Percentiles rank a stretch among this genome's conserved stretches.
These are phyloP conservation scores for Vitis hybrid DNA, from an alignment of 177 flowering plant species.

Conservation along the genomic window DNA sequence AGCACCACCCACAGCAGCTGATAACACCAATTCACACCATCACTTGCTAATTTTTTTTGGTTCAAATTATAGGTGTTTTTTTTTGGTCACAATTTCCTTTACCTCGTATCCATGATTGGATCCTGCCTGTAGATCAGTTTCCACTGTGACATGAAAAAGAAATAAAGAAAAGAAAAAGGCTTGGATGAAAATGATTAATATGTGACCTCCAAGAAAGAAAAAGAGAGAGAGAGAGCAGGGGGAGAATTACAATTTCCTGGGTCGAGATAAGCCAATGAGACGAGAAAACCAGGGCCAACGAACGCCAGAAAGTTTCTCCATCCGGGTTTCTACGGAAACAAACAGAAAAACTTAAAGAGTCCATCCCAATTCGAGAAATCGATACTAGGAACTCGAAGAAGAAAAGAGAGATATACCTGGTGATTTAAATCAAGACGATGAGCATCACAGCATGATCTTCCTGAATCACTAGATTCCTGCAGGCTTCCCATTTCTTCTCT, in stretches of 20 bases:
- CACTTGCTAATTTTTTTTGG: not conserved
- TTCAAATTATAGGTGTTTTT: not conserved
- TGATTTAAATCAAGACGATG: too few species aligned
- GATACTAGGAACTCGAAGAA: too few species aligned
- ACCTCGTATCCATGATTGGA: conserved; percentile 56
- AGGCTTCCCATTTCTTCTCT: too few species aligned
- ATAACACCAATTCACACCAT: not conserved
- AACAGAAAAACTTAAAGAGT: too few species aligned
- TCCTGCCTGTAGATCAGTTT: conserved; percentile 76
- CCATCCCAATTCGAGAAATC: too few species aligned
- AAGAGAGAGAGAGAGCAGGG: conserved; percentile 1
- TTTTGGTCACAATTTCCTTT: not conserved
- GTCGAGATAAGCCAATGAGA: conserved; percentile 66
- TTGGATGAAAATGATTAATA: too few species aligned
- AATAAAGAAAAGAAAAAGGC: too few species aligned
- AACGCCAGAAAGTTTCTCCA: conserved; percentile 53
- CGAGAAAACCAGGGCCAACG: conserved; percentile 73
- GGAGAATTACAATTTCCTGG: conserved; percentile 56
- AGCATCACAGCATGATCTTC: too few species aligned
- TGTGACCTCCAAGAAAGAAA: not conserved
- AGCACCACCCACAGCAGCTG: conserved; percentile 91
- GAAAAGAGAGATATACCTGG: too few species aligned
- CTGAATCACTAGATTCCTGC: too few species aligned
- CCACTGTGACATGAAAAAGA: conserved; percentile 39
- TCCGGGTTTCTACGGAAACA: conserved; percentile 34